Percentiles rank a stretch among this genome's conserved stretches.
Conservation (phyloP, 306 rosid species). For the Vachellia pachyceras region DNA sequence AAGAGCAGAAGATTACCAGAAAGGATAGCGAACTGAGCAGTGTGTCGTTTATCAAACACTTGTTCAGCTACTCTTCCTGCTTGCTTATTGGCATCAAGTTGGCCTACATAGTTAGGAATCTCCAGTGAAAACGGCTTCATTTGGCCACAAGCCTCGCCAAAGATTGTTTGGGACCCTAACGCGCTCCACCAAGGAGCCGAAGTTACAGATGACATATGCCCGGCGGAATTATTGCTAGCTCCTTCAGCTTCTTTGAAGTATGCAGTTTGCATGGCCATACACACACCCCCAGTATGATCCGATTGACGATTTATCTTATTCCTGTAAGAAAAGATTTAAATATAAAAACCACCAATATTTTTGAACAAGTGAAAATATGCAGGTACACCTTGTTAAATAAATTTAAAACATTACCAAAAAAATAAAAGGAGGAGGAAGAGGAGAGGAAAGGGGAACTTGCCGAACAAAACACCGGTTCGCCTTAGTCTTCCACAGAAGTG, state of each 20-base stretch:
- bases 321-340: slow-evolving; percentile 16
- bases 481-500: slow-evolving; percentile 43
- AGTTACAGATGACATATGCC: slow-evolving; percentile 57
- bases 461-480: slow-evolving; percentile 28
- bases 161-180: slow-evolving; percentile 62
- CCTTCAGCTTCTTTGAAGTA: slow-evolving; percentile 80
- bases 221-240: slow-evolving; percentile 53
- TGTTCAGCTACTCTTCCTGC: slow-evolving; percentile 59
- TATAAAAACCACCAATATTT: not conserved
- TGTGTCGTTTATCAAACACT: slow-evolving; percentile 57
- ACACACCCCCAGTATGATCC: slow-evolving; percentile 40
- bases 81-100: slow-evolving; percentile 53
- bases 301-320: slow-evolving; percentile 26
- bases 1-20: slow-evolving; percentile 60
- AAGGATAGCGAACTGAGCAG: slow-evolving; percentile 71
- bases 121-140: slow-evolving; percentile 66
- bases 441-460: not conserved
- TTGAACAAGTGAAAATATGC: not conserved
- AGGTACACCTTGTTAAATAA: not conserved
- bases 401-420: not conserved
- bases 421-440: not conserved
- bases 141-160: slow-evolving; percentile 70
- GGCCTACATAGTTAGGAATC: slow-evolving; percentile 54
- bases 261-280: slow-evolving; percentile 72
- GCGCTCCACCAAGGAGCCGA: slow-evolving; percentile 78